Percentiles rank a stretch among this genome's conserved stretches.
These are phyloP conservation scores for Mrakia hoshinonis DNA, from an alignment of 768 basidiomycete genomes.

Conservation along the genomic window DNA sequence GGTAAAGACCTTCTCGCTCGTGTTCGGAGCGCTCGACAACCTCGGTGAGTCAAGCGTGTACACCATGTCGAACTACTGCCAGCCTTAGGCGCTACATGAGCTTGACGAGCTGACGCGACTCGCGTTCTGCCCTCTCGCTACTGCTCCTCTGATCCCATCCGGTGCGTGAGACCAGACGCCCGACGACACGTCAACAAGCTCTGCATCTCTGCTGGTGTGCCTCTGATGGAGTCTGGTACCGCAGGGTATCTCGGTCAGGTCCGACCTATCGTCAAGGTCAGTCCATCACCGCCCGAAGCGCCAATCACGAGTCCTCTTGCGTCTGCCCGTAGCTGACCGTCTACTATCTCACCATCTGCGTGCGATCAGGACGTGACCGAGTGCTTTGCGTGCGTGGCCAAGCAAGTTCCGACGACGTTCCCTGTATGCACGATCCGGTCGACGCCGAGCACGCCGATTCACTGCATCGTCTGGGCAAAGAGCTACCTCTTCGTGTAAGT, in stretches of 20 bases:
- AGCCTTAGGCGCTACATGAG: too few relatives aligned
- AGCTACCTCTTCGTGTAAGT: conserved; percentile 85
- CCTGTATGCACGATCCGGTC: conserved; percentile 97
- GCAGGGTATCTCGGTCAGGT: conserved; percentile 96
- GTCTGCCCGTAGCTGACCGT: not conserved
- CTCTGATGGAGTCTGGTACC: conserved; percentile 91
- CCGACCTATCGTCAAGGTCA: conserved; percentile 79
- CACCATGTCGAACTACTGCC: not conserved
- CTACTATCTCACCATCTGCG: not conserved
- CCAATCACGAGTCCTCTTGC: not conserved
- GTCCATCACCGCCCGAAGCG: conserved; percentile 14
- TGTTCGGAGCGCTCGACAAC: conserved; percentile 93
- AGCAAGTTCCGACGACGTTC: conserved; percentile 85
- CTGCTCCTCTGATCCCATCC: too few relatives aligned
- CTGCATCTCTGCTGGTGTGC: conserved; percentile 85
- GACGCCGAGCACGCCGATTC: conserved; percentile 92
- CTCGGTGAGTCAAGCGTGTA: conserved; percentile 54
- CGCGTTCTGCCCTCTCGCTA: not conserved
- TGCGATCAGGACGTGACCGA: conserved; percentile 67
- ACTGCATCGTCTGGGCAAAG: conserved; percentile 99
- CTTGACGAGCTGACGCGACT: conserved; percentile 3
- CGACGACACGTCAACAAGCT: conserved; percentile 93
- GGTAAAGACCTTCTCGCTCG: conserved; percentile 84
- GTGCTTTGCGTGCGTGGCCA: conserved; percentile 93
- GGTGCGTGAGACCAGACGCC: conserved; percentile 53